Evolutionary conservation across 805 yeast species (phyloP).

Genomic region (Cyberlindnera bimundalis): DNA sequence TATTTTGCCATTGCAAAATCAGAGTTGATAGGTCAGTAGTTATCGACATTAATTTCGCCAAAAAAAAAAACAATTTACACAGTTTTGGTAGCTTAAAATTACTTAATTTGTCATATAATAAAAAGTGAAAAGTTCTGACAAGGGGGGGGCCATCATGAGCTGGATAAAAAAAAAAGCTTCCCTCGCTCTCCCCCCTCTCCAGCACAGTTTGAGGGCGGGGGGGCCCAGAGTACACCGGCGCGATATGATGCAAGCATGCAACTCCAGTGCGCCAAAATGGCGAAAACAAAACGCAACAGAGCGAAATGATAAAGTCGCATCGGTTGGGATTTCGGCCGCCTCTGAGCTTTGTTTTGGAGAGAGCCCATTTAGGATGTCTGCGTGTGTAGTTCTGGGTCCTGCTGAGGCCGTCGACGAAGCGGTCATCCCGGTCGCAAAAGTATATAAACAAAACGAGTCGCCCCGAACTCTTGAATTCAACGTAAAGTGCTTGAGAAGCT

Average conservation of each 20-base stretch:
- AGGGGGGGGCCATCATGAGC: too few relatives aligned
- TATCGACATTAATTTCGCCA: too few relatives aligned
- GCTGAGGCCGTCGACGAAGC: not conserved
- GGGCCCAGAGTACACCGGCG: not conserved
- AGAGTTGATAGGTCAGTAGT: too few relatives aligned
- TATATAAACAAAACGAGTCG: slow-evolving; percentile 1
- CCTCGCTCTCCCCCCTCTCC: too few relatives aligned
- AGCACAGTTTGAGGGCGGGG: too few relatives aligned
- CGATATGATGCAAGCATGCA: slow-evolving; percentile 3
- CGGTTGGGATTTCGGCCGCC: slow-evolving; percentile 1
- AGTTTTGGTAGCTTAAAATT: too few relatives aligned
- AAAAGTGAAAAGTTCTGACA: too few relatives aligned
- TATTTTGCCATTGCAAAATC: too few relatives aligned
- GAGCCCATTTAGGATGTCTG: not conserved
- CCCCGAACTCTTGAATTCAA: not conserved
- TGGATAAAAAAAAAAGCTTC: too few relatives aligned
- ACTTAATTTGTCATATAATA: too few relatives aligned
- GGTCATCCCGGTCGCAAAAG: not conserved
- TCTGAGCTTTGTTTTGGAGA: not conserved
- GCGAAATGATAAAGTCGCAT: slow-evolving; percentile 2
- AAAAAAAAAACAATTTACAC: too few relatives aligned
- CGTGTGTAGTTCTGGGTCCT: slow-evolving; percentile 5
- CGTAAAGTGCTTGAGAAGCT: not conserved
- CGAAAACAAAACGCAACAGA: not conserved
- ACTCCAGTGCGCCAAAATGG: not conserved